These are phyloP conservation scores for Ettlia oleoabundans DNA, from an alignment of 139 green algal species.

Conservation along the genomic window DNA sequence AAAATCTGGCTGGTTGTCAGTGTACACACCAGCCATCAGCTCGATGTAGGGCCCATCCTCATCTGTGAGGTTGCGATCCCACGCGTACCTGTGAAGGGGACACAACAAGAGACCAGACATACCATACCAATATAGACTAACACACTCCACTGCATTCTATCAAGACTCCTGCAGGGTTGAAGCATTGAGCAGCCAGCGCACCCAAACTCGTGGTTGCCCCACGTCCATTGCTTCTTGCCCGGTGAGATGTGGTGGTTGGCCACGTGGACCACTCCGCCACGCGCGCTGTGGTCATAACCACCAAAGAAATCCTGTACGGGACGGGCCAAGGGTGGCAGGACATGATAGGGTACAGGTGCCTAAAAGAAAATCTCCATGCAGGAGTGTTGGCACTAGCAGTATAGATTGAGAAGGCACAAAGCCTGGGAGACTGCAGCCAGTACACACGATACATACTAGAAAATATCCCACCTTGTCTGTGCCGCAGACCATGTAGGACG, in stretches of 20 bases:
- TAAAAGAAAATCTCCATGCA: too few species aligned
- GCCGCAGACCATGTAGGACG: constrained; percentile 16
- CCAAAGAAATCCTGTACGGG: constrained; percentile 12
- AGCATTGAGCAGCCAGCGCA: constrained; percentile 1
- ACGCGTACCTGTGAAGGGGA: constrained; percentile 14
- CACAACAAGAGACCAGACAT: too few species aligned
- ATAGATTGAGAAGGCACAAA: too few species aligned
- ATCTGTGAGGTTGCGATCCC: constrained; percentile 23
- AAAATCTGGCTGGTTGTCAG: constrained; percentile 30
- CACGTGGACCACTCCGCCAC: constrained; percentile 6
- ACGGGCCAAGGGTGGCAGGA: background rate
- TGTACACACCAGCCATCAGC: constrained; percentile 26
- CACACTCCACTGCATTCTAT: too few species aligned
- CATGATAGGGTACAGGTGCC: too few species aligned
- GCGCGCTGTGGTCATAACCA: background rate
- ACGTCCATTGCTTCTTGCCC: constrained; percentile 25
- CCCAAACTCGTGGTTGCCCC: constrained; percentile 22
- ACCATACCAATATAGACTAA: too few species aligned
- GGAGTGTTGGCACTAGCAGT: too few species aligned
- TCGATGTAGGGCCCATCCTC: constrained; percentile 21
- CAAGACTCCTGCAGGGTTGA: background rate
- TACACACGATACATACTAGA: too few species aligned
- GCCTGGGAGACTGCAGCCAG: too few species aligned
- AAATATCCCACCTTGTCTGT: background rate
- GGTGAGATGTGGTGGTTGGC: constrained; percentile 25